phyloP scores from a whole-genome alignment of 768 basidiomycete species.

The Mycena leptocephala region DNA sequence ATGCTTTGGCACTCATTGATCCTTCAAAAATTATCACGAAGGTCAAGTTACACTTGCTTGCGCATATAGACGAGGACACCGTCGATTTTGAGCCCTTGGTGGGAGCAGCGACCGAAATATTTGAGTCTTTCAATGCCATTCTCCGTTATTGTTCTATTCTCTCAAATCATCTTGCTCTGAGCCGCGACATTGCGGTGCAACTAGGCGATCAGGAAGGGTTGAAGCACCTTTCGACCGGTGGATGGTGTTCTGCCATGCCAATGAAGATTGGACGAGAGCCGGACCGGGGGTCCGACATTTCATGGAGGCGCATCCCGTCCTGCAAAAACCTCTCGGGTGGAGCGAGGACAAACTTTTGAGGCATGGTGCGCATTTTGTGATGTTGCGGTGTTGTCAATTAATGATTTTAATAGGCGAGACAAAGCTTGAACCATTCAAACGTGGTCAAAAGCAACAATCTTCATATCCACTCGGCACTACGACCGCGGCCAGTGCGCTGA shows the following conservation, averaged over 20 bases:
- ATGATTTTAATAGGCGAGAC: no score
- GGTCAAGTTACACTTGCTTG: background rate
- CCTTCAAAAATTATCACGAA: no score
- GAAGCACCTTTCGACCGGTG: background rate
- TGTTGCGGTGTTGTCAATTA: no score
- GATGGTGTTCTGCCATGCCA: no score
- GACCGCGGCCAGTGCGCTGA: background rate
- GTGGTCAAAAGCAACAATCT: background rate
- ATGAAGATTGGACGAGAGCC: no score
- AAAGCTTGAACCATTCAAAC: background rate
- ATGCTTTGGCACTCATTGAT: no score
- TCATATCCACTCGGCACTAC: no score
- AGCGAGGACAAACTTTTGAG: background rate
- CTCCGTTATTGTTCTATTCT: background rate
- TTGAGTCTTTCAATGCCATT: background rate
- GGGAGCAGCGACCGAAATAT: background rate
- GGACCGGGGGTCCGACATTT: background rate
- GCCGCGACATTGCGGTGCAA: constrained; percentile 5
- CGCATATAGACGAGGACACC: background rate
- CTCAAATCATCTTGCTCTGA: background rate
- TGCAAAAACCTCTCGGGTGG: constrained; percentile 15
- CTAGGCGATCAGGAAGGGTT: constrained; percentile 16
- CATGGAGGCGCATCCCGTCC: background rate
- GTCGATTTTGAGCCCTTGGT: background rate
- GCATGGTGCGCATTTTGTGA: no score